Conservation (phyloP, 495 filamentous ascomycete species). For the Penicillium paxilli region DNA sequence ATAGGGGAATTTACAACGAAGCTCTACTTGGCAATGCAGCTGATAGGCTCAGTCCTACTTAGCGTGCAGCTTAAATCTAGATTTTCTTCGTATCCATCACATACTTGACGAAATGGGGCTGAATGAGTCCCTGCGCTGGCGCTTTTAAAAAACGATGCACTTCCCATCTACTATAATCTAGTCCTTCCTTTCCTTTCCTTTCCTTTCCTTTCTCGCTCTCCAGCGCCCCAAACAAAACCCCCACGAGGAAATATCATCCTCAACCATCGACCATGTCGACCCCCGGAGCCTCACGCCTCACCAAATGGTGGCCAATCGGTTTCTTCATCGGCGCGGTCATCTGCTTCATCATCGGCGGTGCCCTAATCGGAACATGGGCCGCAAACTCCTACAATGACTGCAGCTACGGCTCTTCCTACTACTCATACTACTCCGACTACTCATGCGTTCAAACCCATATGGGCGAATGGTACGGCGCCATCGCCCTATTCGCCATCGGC, state of each 20-base stretch:
- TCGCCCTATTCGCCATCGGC: conserved; percentile 17
- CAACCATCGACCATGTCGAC: neutral
- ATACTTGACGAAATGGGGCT: conserved; percentile 7
- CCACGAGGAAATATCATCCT: neutral
- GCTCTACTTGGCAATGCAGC: neutral
- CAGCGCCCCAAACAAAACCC: neutral
- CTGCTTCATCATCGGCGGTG: conserved; percentile 24
- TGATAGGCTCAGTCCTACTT: conserved; percentile 2
- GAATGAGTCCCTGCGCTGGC: neutral
- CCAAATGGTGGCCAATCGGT: conserved; percentile 24
- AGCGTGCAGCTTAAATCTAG: neutral
- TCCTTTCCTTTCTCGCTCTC: neutral
- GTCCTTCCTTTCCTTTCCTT: neutral
- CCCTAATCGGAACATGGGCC: conserved; percentile 16
- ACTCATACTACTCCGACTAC: conserved; percentile 3
- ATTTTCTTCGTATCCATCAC: neutral
- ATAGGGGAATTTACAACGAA: neutral
- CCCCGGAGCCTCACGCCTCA: conserved; percentile 5
- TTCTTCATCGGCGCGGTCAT: conserved; percentile 21
- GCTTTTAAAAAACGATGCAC: neutral
- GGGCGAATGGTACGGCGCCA: conserved; percentile 17
- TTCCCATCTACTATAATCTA: conserved; percentile 2
- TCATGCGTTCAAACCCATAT: conserved; percentile 5
- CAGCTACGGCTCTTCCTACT: conserved; percentile 2
- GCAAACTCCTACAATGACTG: conserved; percentile 7